Conservation (phyloP, 441 rosid species). For the Erodium chrysanthum region DNA sequence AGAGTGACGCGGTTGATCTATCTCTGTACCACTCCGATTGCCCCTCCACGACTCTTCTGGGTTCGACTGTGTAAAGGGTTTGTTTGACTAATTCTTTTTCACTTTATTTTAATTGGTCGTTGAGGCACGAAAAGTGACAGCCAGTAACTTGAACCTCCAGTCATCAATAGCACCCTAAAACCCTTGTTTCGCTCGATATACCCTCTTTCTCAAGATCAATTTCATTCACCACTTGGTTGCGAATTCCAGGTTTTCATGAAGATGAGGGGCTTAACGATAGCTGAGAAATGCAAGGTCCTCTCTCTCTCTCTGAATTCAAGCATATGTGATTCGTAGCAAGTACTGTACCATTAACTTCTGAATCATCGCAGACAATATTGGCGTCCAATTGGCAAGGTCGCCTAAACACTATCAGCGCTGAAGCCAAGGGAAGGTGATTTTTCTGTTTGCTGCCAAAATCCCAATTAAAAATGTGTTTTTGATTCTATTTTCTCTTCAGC, state of each 20-base stretch:
- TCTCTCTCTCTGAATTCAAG: not conserved
- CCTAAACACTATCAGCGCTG: conserved; percentile 71
- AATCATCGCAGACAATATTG: conserved; percentile 50
- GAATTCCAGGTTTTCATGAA: not conserved
- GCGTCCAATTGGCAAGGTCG: conserved; percentile 76
- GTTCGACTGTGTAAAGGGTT: too few relatives aligned
- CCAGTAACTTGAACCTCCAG: not conserved
- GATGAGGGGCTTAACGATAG: not conserved
- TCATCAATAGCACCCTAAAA: not conserved
- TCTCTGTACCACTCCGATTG: conserved; percentile 5
- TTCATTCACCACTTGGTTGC: not conserved
- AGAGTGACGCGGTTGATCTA: conserved; percentile 86
- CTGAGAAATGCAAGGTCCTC: conserved; percentile 8
- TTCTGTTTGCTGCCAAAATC: not conserved
- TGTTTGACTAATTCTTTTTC: too few relatives aligned
- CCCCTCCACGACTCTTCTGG: conserved; percentile 1
- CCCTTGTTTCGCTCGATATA: not conserved
- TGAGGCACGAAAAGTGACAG: not conserved
- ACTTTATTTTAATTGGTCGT: too few relatives aligned
- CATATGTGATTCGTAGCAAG: not conserved
- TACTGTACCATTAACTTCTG: not conserved
- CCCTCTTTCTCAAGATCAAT: not conserved
- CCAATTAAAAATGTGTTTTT: not conserved
- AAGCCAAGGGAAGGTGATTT: conserved; percentile 67
- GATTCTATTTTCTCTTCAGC: not conserved